Conservation (phyloP, 176 grass and related monocot genomes). For the Oryza brachyantha region DNA sequence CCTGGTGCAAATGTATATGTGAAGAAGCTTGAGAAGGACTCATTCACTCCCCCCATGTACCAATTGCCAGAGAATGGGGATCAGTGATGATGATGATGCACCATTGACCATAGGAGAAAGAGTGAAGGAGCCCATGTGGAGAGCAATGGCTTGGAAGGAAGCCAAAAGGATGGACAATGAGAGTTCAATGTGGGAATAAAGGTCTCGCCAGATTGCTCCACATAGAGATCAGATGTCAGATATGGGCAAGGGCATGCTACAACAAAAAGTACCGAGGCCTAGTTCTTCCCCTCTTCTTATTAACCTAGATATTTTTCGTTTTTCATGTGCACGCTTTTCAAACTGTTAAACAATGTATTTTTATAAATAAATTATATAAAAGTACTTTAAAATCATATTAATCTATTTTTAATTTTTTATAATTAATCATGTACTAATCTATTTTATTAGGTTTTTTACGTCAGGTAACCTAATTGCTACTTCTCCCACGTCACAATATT, state of each 20-base stretch:
- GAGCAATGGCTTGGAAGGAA: slow-evolving; percentile 11
- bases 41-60: slow-evolving; percentile 10
- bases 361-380: too few relatives aligned
- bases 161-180: not conserved
- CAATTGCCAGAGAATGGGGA: not conserved
- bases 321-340: too few relatives aligned
- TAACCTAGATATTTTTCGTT: too few relatives aligned
- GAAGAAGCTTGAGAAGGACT: slow-evolving; percentile 8
- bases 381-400: too few relatives aligned
- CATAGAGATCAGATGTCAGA: slow-evolving; percentile 2
- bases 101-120: slow-evolving; percentile 4
- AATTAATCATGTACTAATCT: too few relatives aligned
- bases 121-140: slow-evolving; percentile 34
- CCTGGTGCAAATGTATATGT: slow-evolving; percentile 4
- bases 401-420: too few relatives aligned
- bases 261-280: too few relatives aligned
- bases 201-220: not conserved
- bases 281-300: too few relatives aligned
- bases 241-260: not conserved
- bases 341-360: too few relatives aligned
- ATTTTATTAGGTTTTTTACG: too few relatives aligned
- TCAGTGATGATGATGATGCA: not conserved
- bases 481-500: not conserved
- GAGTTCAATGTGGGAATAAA: slow-evolving; percentile 21
- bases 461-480: not conserved